phyloP scores from a whole-genome alignment of 2,329 filamentous ascomycete genomes.

The Cercospora sp. region DNA sequence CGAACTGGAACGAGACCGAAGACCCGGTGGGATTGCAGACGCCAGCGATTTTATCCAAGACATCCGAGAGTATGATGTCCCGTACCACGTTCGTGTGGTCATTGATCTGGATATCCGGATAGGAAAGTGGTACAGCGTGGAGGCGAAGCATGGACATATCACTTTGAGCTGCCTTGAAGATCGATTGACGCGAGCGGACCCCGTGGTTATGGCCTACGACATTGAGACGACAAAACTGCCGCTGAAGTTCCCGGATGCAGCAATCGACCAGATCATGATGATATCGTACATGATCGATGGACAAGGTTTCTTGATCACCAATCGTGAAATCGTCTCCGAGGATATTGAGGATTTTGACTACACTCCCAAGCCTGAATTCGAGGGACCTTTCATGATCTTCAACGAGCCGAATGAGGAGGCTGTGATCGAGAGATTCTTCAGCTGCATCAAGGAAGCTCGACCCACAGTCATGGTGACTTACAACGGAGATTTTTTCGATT shows the following conservation, averaged over 20 bases:
- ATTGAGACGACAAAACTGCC: conserved; percentile 97
- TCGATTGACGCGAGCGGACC: conserved; percentile 84
- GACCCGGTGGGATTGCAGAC: conserved; percentile 73
- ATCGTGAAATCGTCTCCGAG: conserved; percentile 94
- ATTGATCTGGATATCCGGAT: conserved; percentile 94
- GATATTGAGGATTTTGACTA: conserved; percentile 98
- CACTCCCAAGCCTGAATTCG: conserved; percentile 94
- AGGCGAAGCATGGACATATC: conserved; percentile 86
- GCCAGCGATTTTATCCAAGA: conserved; percentile 97
- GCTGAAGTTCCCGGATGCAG: conserved; percentile 92
- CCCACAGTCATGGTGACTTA: conserved; percentile 99
- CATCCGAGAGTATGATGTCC: conserved; percentile 98
- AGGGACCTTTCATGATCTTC: conserved; percentile 94
- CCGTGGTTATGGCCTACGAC: conserved; percentile 98
- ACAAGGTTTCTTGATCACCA: conserved; percentile 95
- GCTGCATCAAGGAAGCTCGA: conserved; percentile 89
- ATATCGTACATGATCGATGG: conserved; percentile 99
- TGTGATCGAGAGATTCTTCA: conserved; percentile 86
- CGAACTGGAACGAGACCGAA: conserved; percentile 71
- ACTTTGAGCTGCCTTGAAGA: conserved; percentile 84
- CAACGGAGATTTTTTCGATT: conserved; percentile 99
- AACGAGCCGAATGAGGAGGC: conserved; percentile 93
- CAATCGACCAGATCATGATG: conserved; percentile 99
- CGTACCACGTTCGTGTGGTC: conserved; percentile 97
- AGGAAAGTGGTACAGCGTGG: conserved; percentile 95